These are phyloP conservation scores for Penicillium sp. DNA, from an alignment of 2,329 filamentous ascomycete genomes.

Conservation along the genomic window DNA sequence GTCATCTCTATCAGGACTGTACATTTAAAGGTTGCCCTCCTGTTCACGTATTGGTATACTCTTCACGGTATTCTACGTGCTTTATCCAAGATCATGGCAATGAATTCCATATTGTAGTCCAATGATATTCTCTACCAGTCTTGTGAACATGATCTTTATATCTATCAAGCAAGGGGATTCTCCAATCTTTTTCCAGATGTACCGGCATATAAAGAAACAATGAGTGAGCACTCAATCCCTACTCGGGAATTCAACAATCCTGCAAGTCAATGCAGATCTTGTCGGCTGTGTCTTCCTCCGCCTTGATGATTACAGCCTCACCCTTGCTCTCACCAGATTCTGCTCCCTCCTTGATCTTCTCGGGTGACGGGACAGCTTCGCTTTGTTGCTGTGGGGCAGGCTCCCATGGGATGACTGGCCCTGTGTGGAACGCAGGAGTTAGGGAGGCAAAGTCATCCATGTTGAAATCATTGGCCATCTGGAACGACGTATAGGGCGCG, in stretches of 20 bases:
- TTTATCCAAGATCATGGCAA: no score
- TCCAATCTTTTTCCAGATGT: no score
- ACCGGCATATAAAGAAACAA: background rate
- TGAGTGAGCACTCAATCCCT: background rate
- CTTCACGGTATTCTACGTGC: no score
- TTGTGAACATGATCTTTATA: no score
- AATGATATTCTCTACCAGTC: no score
- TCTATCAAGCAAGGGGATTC: no score
- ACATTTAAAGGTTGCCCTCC: no score
- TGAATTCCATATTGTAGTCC: no score
- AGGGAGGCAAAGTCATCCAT: background rate
- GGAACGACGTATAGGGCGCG: slow-evolving; percentile 1
- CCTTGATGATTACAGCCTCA: background rate
- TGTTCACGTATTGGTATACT: no score
- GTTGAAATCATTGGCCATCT: background rate
- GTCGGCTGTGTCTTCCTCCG: background rate
- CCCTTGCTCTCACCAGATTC: background rate
- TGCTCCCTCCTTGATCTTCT: slow-evolving; percentile 5
- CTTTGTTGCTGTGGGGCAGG: background rate
- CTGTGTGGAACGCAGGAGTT: background rate
- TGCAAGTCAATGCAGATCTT: background rate
- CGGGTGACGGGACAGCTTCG: background rate
- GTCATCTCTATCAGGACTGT: no score
- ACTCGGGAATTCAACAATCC: background rate
- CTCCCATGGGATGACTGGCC: slow-evolving; percentile 10